Percentiles rank a stretch among this genome's conserved stretches.
Evolutionary conservation across 495 filamentous ascomycete species (phyloP).

Genomic region (Neurospora sublineolata): DNA sequence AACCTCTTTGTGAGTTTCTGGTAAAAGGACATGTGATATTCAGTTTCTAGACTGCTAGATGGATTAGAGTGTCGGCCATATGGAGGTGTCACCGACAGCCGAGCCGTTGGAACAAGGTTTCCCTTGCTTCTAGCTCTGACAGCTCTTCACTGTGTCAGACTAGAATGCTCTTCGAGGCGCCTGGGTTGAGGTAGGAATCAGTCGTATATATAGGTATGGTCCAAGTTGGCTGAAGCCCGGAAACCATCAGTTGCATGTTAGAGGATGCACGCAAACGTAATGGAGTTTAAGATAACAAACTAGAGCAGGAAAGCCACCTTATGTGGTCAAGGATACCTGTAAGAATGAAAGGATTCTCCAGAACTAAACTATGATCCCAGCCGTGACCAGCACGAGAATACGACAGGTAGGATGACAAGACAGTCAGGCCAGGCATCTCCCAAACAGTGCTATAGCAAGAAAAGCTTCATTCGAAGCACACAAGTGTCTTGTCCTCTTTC

Average conservation of each 20-base stretch:
- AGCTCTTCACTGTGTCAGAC: not conserved
- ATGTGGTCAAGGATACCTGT: not conserved
- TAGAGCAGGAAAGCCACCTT: not conserved
- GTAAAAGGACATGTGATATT: not conserved
- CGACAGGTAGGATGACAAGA: no score
- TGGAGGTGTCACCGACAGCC: not conserved
- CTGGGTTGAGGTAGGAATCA: not conserved
- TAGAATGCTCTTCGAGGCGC: not conserved
- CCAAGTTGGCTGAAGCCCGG: not conserved
- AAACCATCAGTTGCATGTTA: not conserved
- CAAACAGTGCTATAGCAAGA: no score
- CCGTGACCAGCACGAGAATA: not conserved
- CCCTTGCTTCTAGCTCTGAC: not conserved
- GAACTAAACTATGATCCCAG: not conserved
- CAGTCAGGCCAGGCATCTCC: no score
- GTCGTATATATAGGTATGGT: not conserved
- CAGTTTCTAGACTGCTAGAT: not conserved
- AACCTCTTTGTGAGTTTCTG: not conserved
- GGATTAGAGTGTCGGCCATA: not conserved
- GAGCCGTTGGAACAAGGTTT: not conserved
- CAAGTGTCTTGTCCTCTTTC: not conserved
- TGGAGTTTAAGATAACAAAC: not conserved
- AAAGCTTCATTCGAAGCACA: no score
- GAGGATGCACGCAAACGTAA: not conserved
- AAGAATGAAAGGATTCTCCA: not conserved